A percentile compares a stretch with the other conserved stretches of the same genome.
phyloP scores from a whole-genome alignment of 257 asterid species.

The Sherardia arvensis region DNA sequence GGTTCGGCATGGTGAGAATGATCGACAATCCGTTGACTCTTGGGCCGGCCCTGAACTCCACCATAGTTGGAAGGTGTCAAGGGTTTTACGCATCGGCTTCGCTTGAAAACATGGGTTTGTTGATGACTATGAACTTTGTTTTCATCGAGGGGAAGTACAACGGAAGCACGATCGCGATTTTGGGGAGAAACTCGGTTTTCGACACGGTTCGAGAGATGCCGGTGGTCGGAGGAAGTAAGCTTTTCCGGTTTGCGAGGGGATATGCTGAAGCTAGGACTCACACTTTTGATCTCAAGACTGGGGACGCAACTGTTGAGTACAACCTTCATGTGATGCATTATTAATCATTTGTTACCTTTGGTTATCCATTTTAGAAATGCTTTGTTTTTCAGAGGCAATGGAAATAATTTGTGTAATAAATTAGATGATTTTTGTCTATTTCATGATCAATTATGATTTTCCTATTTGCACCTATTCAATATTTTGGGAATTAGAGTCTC shows the following conservation, averaged over 20 bases:
- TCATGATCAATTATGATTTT: no score
- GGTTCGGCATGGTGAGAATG: conserved; percentile 14
- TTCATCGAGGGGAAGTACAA: conserved; percentile 15
- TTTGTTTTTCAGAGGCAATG: no score
- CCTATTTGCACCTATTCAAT: no score
- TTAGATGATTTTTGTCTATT: no score
- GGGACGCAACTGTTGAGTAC: conserved; percentile 58
- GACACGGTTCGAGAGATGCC: conserved; percentile 50
- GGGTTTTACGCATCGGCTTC: conserved; percentile 20
- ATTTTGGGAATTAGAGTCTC: no score
- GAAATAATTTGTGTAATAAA: no score
- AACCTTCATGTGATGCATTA: conserved; percentile 44
- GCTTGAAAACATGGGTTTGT: conserved; percentile 12
- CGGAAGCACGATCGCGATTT: conserved; percentile 19
- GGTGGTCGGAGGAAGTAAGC: conserved; percentile 62
- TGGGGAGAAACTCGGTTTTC: conserved; percentile 45
- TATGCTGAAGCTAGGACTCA: conserved; percentile 54
- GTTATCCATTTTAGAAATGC: no score
- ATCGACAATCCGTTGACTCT: conserved; percentile 16
- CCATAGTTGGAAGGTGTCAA: conserved; percentile 14
- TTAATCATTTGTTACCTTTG: background rate
- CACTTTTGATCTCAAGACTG: conserved; percentile 23
- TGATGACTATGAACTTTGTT: conserved; percentile 23
- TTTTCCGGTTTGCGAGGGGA: conserved; percentile 53
- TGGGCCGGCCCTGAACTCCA: conserved; percentile 11